Base-by-base conservation (phyloP, 1,284 basidiomycete species). In the Leccinum pseudoinsigne region DNA sequence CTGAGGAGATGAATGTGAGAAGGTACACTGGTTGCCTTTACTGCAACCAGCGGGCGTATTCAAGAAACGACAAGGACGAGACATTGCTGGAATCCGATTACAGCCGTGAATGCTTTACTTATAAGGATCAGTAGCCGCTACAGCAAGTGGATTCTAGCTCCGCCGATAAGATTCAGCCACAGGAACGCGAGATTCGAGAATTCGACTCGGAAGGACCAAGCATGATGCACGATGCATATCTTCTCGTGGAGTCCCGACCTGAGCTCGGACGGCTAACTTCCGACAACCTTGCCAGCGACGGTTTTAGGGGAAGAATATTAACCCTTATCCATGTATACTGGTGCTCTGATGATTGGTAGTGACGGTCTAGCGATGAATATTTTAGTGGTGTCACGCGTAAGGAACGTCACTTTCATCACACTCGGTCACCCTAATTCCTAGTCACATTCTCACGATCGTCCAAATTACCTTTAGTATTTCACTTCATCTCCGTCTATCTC, bases 41-140 rank as follows among this genome's bases (percentile, higher is more conserved):
- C 76, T 72, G 69, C 82, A 84, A 53, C 83, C 83, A 53, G 71
- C 67, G 7, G 78, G 76, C 9, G 62, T 69, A 64, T 69, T 77
- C 68, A 76, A 76, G 59, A 74, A 82, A 26, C 64, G 72, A 71
- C 82, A 84, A 64, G 74, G 75, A 18, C 64, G 74, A 65, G 72
- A 62, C 72, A 76, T 73, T 3, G 57, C 6, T 42, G 55, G 16
- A 60, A 50, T 8, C 5, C 28, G 28, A 31, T 11, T 10, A 4
- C 45, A 47, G 16, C 5, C 42, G 42, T 45, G 42, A 18, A 45
- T 10, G n/a, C 8, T 3, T 16, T 42, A 45, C 42, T 45, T 45
- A 45, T 45, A 45, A 31, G 28, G 11, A 36, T 36, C 34, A 36
- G 34, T 36, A 10, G 31, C 28, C 3, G 28, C 28, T 4, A 47